A percentile compares a stretch with the other conserved stretches of the same genome.
phyloP scores from a whole-genome alignment of 805 yeast genomes.

The Ascoidea rubescens region DNA sequence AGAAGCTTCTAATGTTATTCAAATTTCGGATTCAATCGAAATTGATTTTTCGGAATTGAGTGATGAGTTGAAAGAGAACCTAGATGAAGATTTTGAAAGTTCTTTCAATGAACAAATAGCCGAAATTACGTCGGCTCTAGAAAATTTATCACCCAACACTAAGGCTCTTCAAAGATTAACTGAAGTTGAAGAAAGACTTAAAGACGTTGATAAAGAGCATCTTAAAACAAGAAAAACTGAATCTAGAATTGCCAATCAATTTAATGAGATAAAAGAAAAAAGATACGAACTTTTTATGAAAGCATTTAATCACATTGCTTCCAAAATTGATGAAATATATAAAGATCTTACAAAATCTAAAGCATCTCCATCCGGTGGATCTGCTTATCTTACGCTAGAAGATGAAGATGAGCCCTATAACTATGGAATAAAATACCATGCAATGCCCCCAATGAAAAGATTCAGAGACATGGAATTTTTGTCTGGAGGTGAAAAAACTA shows the following conservation, averaged over 20 bases:
- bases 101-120: conserved; percentile 26
- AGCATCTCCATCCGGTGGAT: conserved; percentile 74
- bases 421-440: conserved; percentile 77
- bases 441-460: conserved; percentile 92
- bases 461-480: conserved; percentile 84
- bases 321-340: conserved; percentile 60
- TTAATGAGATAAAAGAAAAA: conserved; percentile 40
- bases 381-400: conserved; percentile 79
- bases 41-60: conserved; percentile 39
- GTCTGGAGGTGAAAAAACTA: conserved; percentile 94
- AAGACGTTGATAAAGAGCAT: conserved; percentile 52
- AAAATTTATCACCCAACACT: conserved; percentile 56
- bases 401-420: conserved; percentile 83
- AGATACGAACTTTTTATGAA: conserved; percentile 52
- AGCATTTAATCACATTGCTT: conserved; percentile 68
- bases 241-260: conserved; percentile 35
- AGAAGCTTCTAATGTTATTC: conserved; percentile 17
- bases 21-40: conserved; percentile 31
- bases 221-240: conserved; percentile 48
- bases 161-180: conserved; percentile 66
- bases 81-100: conserved; percentile 15
- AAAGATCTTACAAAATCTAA: conserved; percentile 61
- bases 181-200: conserved; percentile 49
- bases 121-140: conserved; percentile 20
- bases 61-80: conserved; percentile 25